Base-by-base conservation (phyloP, 257 asterid genomes). In the Buddleja alternifolia region DNA sequence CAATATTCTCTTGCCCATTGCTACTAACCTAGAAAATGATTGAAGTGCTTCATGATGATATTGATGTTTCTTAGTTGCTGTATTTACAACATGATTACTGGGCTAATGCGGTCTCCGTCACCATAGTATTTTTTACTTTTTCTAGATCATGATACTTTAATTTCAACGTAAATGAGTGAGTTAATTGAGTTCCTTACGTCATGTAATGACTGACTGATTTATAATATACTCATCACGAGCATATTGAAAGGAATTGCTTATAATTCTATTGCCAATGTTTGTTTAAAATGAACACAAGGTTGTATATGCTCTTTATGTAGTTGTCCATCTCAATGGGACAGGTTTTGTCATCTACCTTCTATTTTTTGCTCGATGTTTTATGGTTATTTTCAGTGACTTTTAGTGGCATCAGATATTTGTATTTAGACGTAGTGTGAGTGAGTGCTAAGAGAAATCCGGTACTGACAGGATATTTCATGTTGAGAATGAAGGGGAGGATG, bases 281-380 rank as follows among this genome's bases (percentile, higher is more conserved):
- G 32, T 58, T 36, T n/a, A 34, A 5, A n/a, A 32, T 16, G n/a
- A 37, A 60, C 44, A 42, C 29, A 17, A 37, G 10, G 12, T 10
- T 19, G 14, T 37, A 60, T 60, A 60, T 37, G 66, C n/a, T n/a
- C n/a, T 36, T 58, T 58, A 3, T 36, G 40, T n/a, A 15, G 55
- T 58, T 34, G 46, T 36, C 25, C 14, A 15, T 34, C 44, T 32
- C 29, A 6, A 0, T 12, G 11, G 14, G 47, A 36, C 0, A 29
- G 24, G 15, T 54, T 54, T 10, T 8, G 39, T 60, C 20, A 19
- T n/a, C n/a, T n/a, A n/a, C n/a, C n/a, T n/a, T n/a, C n/a, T n/a
- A n/a, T n/a, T n/a, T n/a, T n/a, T n/a, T n/a, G n/a, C n/a, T n/a
- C n/a, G n/a, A n/a, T n/a, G n/a, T n/a, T n/a, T n/a, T n/a, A n/a